A percentile compares a stretch with the other conserved stretches of the same genome.
Evolutionary conservation across 2,329 filamentous ascomycete species (phyloP).

Genomic region (Talaromyces amestolkiae): DNA sequence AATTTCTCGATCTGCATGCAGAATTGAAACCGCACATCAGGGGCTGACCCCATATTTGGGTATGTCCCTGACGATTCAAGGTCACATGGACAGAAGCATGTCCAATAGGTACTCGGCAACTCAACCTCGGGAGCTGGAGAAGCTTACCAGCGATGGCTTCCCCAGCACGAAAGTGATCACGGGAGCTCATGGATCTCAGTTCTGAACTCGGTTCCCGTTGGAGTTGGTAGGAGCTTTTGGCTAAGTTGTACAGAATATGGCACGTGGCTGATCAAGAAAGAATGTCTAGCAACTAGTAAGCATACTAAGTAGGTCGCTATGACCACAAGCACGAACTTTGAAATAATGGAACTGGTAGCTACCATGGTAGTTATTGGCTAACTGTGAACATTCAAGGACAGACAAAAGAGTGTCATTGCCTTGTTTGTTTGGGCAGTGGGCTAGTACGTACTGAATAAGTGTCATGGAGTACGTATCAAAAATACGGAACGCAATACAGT

Average conservation of each 20-base stretch:
- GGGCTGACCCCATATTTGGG: slow-evolving; percentile 2
- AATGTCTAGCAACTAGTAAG: not conserved
- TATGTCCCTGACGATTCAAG: slow-evolving; percentile 5
- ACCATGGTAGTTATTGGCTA: not conserved
- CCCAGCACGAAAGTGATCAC: not conserved
- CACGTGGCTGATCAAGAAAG: slow-evolving; percentile 4
- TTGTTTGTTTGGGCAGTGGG: not conserved
- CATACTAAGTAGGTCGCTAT: not conserved
- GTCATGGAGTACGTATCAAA: not conserved
- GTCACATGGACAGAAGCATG: slow-evolving; percentile 1
- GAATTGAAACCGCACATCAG: not conserved
- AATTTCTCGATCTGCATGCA: slow-evolving; percentile 5
- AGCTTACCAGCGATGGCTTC: not conserved
- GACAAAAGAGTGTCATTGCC: not conserved
- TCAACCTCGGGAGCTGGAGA: not conserved
- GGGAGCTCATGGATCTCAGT: not conserved
- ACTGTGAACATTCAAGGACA: not conserved
- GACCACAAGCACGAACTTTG: not conserved
- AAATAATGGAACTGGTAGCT: not conserved
- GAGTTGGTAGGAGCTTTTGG: not conserved
- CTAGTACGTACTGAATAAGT: not conserved
- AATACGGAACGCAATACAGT: not conserved
- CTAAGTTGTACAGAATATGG: not conserved
- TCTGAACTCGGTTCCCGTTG: not conserved
- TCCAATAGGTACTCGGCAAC: not conserved